Evolutionary conservation across 2,329 filamentous ascomycete genomes (phyloP), one percentile per base, ranked within the genome.

Genomic region (Aspergillus ibericus): DNA sequence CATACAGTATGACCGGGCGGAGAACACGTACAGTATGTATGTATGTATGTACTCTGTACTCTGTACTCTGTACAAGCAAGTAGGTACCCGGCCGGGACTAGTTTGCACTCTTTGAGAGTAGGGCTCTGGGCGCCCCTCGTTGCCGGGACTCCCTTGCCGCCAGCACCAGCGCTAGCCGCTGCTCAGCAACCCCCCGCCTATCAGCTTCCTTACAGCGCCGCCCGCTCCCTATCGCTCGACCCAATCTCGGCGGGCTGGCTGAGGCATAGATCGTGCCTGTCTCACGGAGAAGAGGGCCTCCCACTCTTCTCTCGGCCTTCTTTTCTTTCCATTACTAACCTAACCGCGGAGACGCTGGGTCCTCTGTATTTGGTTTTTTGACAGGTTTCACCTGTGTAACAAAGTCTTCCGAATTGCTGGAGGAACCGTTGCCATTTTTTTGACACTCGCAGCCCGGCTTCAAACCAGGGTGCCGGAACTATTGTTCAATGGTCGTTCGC

Each of bases 81-180:
- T 40, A 57, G 50, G 53, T 57, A 56, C 55, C 57, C 53, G 58
- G 54, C 52, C 56, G 35, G 53, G 29, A 50, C 53, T 52, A 59
- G 53, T 59, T 35, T 53, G 38, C 51, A 3, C 7, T 9, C 29
- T 10, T 10, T 10, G 34, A 18, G 50, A 36, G 40, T 55, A 58
- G 60, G 54, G 47, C 51, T 59, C 35, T 47, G 42, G 50, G 55
- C 49, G 48, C 52, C 56, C 50, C 62, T 68, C 62, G 72, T 75
- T 74, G 72, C 72, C 70, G 63, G 68, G 72, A 64, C 72, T 74
- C 72, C 72, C 72, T 74, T 73, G 70, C 72, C 72, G 72, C 70
- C 64, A 64, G 65, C 58, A 55, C 59, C 60, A 65, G 60, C 65
- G 67, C 70, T 71, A 71, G 60, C 61, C 58, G 68, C 65, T 69